Base-by-base conservation (phyloP, 2,329 filamentous ascomycete genomes). In the Eurotiales sp. region DNA sequence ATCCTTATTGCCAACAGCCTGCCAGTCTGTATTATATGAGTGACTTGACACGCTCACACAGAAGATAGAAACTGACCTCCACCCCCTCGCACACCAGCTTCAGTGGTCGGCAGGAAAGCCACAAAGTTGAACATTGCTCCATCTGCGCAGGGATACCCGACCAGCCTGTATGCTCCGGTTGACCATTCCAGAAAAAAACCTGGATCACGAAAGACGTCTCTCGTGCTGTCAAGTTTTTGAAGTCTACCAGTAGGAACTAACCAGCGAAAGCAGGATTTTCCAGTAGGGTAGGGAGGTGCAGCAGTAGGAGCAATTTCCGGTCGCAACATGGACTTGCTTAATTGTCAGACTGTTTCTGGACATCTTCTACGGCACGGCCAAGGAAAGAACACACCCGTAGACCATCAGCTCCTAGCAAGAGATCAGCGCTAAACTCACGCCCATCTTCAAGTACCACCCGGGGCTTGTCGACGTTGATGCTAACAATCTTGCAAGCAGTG, bases 71-170 rank as follows among this genome's bases (percentile, higher is more conserved):
- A 42, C 40, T 27, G 17, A 43, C 40, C 40, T 27, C 11, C 40
- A 27, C 15, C 27, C 15, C 3, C 41, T 17, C 17, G 4, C 0
- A 29, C 54, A 29, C 51, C 72, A 73, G 65, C 63, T 14, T 72
- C 67, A 1, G 64, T 68, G 25, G 37, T 76, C 64, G 7, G 78
- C 70, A 58, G 77, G 72, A 46, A 81, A 67, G 49, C 72, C 71
- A 4, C 77, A 67, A 63, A 72, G 52, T 78, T 78, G 47, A 77
- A 59, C 19, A 76, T 48, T 6, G 66, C 67, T 52, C 74, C 73
- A 50, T 75, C 64, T 0, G 66, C 65, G 15, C 74, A 77, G 0
- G 73, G 77, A 56, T 75, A 77, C 19, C 72, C 69, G 2, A 78
- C 70, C 0, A 77, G 59, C 7, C 73, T 63, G 3, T 72, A 64